Evolutionary conservation across 179 eudicot species (phyloP).

Genomic region (Nepenthes alata): DNA sequence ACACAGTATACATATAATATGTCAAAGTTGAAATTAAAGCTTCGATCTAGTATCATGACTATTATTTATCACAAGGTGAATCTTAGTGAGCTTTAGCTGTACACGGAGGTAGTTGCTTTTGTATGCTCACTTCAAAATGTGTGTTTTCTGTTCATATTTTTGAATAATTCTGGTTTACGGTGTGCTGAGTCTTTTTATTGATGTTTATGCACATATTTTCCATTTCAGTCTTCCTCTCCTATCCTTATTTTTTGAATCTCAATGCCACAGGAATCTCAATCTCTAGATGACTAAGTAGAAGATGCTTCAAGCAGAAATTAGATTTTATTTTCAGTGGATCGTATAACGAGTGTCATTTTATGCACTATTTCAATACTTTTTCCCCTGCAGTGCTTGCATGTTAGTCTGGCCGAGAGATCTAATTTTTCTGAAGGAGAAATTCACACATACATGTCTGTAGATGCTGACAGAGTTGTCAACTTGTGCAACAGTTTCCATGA

Average conservation of each 20-base stretch:
- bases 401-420: conserved; percentile 61
- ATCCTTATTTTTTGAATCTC: neutral
- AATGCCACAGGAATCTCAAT: no score
- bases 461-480: conserved; percentile 88
- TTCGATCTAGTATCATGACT: conserved; percentile 78
- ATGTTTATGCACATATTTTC: neutral
- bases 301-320: no score
- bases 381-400: conserved; percentile 60
- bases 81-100: neutral
- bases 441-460: conserved; percentile 95
- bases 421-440: conserved; percentile 92
- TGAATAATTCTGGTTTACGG: no score
- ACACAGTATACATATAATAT: conserved; percentile 83
- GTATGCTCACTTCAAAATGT: no score
- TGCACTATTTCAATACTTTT: neutral
- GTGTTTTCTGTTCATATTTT: no score
- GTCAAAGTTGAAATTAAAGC: conserved; percentile 61
- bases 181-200: no score
- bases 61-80: conserved; percentile 67
- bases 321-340: neutral
- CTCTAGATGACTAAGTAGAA: no score
- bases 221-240: neutral
- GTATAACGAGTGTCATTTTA: neutral
- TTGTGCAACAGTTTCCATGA: conserved; percentile 87
- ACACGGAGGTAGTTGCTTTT: no score